Conservation (phyloP, 2,329 filamentous ascomycete species). For the Aureobasidium sp. region DNA sequence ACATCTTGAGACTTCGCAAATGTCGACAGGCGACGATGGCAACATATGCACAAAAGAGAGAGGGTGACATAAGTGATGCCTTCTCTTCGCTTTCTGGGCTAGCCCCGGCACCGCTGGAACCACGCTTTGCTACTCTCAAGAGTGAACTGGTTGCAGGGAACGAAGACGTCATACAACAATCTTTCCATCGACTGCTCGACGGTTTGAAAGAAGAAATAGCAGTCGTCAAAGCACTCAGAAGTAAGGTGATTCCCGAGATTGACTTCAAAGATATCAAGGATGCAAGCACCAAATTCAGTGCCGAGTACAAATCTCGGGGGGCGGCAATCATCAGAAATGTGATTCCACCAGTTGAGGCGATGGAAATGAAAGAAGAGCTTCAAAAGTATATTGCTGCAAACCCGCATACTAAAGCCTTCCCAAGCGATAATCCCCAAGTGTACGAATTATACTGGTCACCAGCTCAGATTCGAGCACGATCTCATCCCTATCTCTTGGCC, state of each 20-base stretch:
- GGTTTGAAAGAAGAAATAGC: constrained; percentile 40
- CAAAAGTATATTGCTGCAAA: constrained; percentile 40
- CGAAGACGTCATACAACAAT: constrained; percentile 41
- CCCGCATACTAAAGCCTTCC: constrained; percentile 41
- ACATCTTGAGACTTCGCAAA: neutral
- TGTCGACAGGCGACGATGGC: neutral
- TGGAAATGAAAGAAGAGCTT: constrained; percentile 40
- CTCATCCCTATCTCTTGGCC: constrained; percentile 40
- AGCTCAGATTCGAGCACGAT: constrained; percentile 40
- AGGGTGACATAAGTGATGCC: constrained; percentile 44
- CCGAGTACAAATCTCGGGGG: constrained; percentile 51
- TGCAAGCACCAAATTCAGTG: constrained; percentile 49
- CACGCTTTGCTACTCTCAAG: constrained; percentile 41
- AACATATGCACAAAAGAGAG: constrained; percentile 46
- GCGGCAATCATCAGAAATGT: constrained; percentile 43
- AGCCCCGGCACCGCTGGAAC: constrained; percentile 35
- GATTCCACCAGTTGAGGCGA: constrained; percentile 36
- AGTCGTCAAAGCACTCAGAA: constrained; percentile 35
- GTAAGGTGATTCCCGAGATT: constrained; percentile 40
- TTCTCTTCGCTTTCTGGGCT: constrained; percentile 44
- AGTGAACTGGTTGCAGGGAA: constrained; percentile 36
- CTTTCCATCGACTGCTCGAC: constrained; percentile 39
- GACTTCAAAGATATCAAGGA: constrained; percentile 39
- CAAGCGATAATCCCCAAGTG: constrained; percentile 42
- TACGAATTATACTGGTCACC: constrained; percentile 46